A percentile compares a stretch with the other conserved stretches of the same genome.
phyloP scores from a whole-genome alignment of 306 rosid species.

The Inga laurina region DNA sequence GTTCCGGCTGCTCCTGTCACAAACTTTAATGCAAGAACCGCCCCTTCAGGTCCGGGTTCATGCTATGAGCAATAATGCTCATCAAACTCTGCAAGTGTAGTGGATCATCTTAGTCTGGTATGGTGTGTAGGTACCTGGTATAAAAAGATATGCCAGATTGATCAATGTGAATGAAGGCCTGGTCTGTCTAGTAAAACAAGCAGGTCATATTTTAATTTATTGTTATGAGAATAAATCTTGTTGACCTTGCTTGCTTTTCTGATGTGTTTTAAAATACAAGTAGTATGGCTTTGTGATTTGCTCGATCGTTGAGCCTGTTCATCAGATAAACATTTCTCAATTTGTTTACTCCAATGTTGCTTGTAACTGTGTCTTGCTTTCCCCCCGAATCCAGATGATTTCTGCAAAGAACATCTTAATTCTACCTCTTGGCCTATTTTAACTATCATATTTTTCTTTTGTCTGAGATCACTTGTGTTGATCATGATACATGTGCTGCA shows the following conservation, averaged over 20 bases:
- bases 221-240: constrained; percentile 2
- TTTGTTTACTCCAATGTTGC: neutral
- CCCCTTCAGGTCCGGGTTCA: constrained; percentile 83
- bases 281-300: constrained; percentile 8
- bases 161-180: constrained; percentile 21
- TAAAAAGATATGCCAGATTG: constrained; percentile 10
- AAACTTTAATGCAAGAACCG: constrained; percentile 61
- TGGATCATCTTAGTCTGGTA: constrained; percentile 6
- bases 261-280: constrained; percentile 15
- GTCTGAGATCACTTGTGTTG: neutral
- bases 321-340: neutral
- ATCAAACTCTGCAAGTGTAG: neutral
- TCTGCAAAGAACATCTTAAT: neutral
- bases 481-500: neutral
- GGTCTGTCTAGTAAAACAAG: neutral
- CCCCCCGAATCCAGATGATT: neutral
- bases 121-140: constrained; percentile 21
- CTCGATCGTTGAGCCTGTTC: constrained; percentile 5
- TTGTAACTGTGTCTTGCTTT: neutral
- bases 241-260: constrained; percentile 1
- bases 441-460: too few species aligned
- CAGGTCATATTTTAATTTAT: constrained; percentile 15
- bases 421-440: neutral
- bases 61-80: constrained; percentile 71
- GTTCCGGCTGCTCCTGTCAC: constrained; percentile 84